Conservation (phyloP, 192 early-diverging fungal species). For the Coemansia nantahalensis region DNA sequence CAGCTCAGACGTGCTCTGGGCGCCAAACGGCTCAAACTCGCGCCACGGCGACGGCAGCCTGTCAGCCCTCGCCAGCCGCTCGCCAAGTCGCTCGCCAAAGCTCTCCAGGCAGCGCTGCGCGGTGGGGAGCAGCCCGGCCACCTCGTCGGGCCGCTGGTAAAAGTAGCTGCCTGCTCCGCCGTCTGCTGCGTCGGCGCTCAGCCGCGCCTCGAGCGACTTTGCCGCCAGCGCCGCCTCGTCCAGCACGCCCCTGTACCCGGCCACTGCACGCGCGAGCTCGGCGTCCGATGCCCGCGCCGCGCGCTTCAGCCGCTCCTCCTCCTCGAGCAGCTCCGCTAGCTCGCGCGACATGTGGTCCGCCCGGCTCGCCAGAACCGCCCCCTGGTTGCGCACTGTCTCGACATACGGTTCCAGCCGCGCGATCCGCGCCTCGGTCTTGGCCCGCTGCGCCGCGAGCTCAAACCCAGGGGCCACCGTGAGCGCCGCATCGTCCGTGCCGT, state of each 20-base stretch:
- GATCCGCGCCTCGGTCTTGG: slow-evolving; percentile 3
- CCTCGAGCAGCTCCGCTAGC: slow-evolving; percentile 20
- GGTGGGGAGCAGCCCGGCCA: slow-evolving; percentile 5
- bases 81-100: slow-evolving; percentile 7
- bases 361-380: slow-evolving; percentile 12
- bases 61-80: slow-evolving; percentile 8
- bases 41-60: slow-evolving; percentile 40
- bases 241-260: slow-evolving; percentile 20
- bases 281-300: slow-evolving; percentile 16
- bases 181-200: slow-evolving; percentile 2
- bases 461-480: slow-evolving; percentile 4
- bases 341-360: slow-evolving; percentile 26
- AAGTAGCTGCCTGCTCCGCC: slow-evolving; percentile 7
- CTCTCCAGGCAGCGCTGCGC: slow-evolving; percentile 6
- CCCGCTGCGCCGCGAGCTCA: slow-evolving; percentile 17
- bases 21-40: slow-evolving; percentile 33
- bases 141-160: slow-evolving; percentile 24
- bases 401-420: slow-evolving; percentile 11
- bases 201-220: slow-evolving; percentile 10
- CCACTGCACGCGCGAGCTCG: slow-evolving; percentile 26
- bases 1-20: slow-evolving; percentile 15
- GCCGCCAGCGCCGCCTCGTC: slow-evolving; percentile 30
- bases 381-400: slow-evolving; percentile 16
- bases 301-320: slow-evolving; percentile 26
- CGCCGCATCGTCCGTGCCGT: background rate